Evolutionary conservation across 768 basidiomycete species (phyloP).

Genomic region (Phylloporus arenicola): DNA sequence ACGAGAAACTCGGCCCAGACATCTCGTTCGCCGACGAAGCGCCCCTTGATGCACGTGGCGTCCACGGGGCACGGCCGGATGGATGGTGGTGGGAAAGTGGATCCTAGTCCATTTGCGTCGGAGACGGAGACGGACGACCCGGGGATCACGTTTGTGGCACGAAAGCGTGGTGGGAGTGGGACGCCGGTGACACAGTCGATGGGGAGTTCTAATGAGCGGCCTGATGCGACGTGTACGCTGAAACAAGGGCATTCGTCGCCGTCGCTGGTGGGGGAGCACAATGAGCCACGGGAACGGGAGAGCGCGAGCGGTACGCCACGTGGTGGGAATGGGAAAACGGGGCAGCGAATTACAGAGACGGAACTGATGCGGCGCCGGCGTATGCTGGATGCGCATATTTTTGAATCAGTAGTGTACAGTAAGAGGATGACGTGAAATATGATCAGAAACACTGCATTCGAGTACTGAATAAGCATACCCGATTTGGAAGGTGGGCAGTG

Average conservation of each 20-base stretch:
- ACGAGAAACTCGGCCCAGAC: constrained; percentile 20
- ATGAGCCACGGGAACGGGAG: constrained; percentile 21
- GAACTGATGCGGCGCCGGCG: constrained; percentile 77
- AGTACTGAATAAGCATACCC: constrained; percentile 11
- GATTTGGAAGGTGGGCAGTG: constrained; percentile 25
- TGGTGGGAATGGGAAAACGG: constrained; percentile 38
- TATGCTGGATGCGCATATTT: constrained; percentile 69
- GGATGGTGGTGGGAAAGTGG: constrained; percentile 7
- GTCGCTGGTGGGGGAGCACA: not conserved
- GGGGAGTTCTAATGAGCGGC: constrained; percentile 18
- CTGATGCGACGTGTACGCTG: constrained; percentile 13
- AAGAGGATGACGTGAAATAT: not conserved
- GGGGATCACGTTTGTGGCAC: constrained; percentile 67
- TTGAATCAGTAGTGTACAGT: constrained; percentile 21
- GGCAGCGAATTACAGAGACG: constrained; percentile 69
- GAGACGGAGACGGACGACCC: constrained; percentile 67
- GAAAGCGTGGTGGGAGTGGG: constrained; percentile 36
- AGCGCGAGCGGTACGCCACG: constrained; percentile 27
- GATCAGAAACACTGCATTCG: constrained; percentile 21
- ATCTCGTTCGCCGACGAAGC: constrained; percentile 20
- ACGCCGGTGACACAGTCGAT: constrained; percentile 21
- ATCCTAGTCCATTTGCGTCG: constrained; percentile 33
- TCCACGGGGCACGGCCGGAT: not conserved
- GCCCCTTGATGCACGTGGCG: not conserved
- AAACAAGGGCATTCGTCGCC: constrained; percentile 17